phyloP scores from a whole-genome alignment of 192 early-diverging fungal species.

The Podila verticillata region DNA sequence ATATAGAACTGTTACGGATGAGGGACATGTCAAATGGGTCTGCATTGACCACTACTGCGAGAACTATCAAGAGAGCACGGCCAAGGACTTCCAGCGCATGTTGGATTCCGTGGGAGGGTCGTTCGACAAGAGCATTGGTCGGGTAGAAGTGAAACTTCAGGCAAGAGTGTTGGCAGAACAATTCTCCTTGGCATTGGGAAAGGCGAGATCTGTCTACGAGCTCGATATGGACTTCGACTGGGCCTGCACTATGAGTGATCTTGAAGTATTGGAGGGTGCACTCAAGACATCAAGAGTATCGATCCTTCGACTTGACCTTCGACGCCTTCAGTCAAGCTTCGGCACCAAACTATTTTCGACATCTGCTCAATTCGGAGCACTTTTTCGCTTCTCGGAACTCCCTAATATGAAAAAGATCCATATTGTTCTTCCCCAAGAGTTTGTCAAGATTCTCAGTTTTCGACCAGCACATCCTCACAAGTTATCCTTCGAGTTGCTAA shows the following conservation, averaged over 20 bases:
- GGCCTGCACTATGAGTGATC: slow-evolving; percentile 14
- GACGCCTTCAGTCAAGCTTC: neutral
- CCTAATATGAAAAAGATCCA: neutral
- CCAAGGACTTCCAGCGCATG: slow-evolving; percentile 3
- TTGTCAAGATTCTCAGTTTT: neutral
- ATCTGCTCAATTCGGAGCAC: neutral
- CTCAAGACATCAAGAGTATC: neutral
- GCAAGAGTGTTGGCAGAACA: slow-evolving; percentile 7
- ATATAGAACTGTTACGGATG: slow-evolving; percentile 20
- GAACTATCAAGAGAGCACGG: slow-evolving; percentile 7
- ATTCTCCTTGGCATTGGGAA: slow-evolving; percentile 10
- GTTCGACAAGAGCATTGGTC: slow-evolving; percentile 2
- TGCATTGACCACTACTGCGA: slow-evolving; percentile 27
- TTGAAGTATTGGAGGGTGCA: slow-evolving; percentile 11
- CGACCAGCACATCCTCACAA: neutral
- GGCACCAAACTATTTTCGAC: neutral
- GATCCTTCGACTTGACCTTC: slow-evolving; percentile 3
- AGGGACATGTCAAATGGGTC: slow-evolving; percentile 31
- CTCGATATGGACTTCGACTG: slow-evolving; percentile 12
- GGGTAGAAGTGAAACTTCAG: slow-evolving; percentile 8
- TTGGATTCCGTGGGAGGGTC: slow-evolving; percentile 10
- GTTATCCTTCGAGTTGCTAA: neutral
- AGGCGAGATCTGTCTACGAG: slow-evolving; percentile 22
- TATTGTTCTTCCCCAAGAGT: neutral
- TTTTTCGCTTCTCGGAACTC: neutral